These are phyloP conservation scores for Lasiosphaeria ovina DNA, from an alignment of 495 filamentous ascomycete species.

Conservation along the genomic window DNA sequence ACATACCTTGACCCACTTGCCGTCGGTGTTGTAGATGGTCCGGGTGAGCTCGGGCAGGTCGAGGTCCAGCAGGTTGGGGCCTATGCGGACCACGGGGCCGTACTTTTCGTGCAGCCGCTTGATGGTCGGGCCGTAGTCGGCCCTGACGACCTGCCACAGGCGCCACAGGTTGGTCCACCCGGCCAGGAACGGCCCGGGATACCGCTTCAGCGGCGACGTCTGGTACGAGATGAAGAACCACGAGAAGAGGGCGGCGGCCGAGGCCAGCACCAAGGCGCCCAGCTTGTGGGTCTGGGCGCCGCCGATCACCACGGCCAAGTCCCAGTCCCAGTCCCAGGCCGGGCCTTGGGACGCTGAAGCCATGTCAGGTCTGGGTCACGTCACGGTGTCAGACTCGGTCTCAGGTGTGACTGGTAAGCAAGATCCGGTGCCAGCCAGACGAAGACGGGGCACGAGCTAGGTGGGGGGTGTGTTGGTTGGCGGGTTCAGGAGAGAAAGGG, in stretches of 20 bases:
- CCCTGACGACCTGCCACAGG: constrained; percentile 26
- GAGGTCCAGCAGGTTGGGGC: constrained; percentile 34
- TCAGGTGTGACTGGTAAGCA: neutral
- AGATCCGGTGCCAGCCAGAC: neutral
- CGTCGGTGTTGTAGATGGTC: constrained; percentile 25
- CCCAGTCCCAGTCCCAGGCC: neutral
- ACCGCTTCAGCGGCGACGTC: constrained; percentile 29
- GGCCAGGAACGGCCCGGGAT: constrained; percentile 33
- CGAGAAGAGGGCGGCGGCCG: constrained; percentile 15
- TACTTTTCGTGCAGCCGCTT: constrained; percentile 38
- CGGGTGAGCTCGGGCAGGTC: constrained; percentile 28
- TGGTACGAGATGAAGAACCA: constrained; percentile 28
- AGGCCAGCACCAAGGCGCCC: constrained; percentile 8
- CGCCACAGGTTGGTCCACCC: constrained; percentile 35
- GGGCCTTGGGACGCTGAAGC: neutral
- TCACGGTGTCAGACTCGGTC: neutral
- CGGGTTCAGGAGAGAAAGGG: neutral
- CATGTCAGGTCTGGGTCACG: neutral
- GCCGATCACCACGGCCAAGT: constrained; percentile 1
- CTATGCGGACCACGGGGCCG: constrained; percentile 38
- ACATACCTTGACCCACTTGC: constrained; percentile 26
- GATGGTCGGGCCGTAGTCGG: constrained; percentile 24
- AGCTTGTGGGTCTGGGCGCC: constrained; percentile 13
- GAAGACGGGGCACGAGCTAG: neutral
- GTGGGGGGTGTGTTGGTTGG: neutral